Evolutionary conservation across 1,139 yeast genomes (phyloP).

Genomic region (Pichia sp.): DNA sequence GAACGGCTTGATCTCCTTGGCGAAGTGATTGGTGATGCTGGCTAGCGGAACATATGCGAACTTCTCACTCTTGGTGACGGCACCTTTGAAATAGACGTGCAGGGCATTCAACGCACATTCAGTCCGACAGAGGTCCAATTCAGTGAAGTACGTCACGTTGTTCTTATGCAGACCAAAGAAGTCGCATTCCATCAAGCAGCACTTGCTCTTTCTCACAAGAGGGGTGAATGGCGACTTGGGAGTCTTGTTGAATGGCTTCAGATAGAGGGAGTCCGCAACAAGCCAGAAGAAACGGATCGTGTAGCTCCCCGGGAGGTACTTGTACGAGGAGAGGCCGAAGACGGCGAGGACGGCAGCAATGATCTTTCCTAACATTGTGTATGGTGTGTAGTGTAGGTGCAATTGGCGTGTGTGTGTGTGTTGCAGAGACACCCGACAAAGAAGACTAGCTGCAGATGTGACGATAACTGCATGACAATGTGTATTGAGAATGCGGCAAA

Average conservation of each 20-base stretch:
- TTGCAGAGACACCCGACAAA: too few relatives aligned
- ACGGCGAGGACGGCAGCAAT: not conserved
- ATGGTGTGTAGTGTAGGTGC: too few relatives aligned
- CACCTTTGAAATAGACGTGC: conserved; percentile 5
- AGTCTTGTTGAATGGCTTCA: conserved; percentile 31
- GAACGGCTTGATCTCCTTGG: conserved; percentile 71
- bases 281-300: conserved; percentile 57
- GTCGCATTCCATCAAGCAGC: conserved; percentile 80
- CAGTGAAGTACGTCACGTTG: conserved; percentile 83
- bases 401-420: not conserved
- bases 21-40: conserved; percentile 63
- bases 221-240: conserved; percentile 15
- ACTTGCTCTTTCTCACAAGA: conserved; percentile 47
- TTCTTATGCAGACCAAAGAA: conserved; percentile 77
- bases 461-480: too few relatives aligned
- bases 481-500: too few relatives aligned
- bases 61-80: not conserved
- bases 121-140: conserved; percentile 77
- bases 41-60: conserved; percentile 80
- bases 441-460: too few relatives aligned
- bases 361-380: not conserved
- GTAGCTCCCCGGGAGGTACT: conserved; percentile 71
- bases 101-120: conserved; percentile 47
- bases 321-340: conserved; percentile 35
- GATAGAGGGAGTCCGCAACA: conserved; percentile 40